These are phyloP conservation scores for Aspergillus japonicus DNA, from an alignment of 2,329 filamentous ascomycete species.

Conservation along the genomic window DNA sequence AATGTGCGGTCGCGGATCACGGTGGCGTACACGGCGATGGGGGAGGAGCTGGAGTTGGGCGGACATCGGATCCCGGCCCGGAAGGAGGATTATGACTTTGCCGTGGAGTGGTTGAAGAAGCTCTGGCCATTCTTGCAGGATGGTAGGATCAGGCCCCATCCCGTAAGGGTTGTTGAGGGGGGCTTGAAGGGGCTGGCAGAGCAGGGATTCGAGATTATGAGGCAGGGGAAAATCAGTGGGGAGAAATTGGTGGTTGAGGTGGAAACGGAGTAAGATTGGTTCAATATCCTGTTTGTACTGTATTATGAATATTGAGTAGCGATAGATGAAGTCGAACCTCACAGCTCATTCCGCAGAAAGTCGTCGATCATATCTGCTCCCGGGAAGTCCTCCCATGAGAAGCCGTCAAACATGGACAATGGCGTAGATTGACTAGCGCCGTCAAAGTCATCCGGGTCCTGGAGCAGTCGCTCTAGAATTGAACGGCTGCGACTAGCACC, in stretches of 20 bases:
- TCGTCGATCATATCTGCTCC: too few relatives aligned
- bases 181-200: conserved; percentile 47
- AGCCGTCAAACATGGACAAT: too few relatives aligned
- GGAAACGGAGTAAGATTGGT: conserved; percentile 7
- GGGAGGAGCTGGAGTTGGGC: conserved; percentile 31
- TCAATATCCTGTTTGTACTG: too few relatives aligned
- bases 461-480: too few relatives aligned
- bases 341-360: too few relatives aligned
- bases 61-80: conserved; percentile 29
- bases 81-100: conserved; percentile 44
- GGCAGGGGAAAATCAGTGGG: conserved; percentile 47
- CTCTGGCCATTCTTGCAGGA: conserved; percentile 42
- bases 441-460: too few relatives aligned
- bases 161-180: conserved; percentile 38
- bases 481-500: too few relatives aligned
- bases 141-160: conserved; percentile 47
- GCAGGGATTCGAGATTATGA: conserved; percentile 43
- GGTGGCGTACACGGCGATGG: conserved; percentile 34
- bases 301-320: too few relatives aligned
- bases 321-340: too few relatives aligned
- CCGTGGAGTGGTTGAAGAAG: conserved; percentile 40
- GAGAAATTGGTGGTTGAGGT: conserved; percentile 49
- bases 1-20: conserved; percentile 31
- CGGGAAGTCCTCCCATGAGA: too few relatives aligned
- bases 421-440: too few relatives aligned